Percentiles rank a stretch among this genome's conserved stretches.
Conservation (phyloP, 345 rosid species). For the Melaleuca quinquenervia region DNA sequence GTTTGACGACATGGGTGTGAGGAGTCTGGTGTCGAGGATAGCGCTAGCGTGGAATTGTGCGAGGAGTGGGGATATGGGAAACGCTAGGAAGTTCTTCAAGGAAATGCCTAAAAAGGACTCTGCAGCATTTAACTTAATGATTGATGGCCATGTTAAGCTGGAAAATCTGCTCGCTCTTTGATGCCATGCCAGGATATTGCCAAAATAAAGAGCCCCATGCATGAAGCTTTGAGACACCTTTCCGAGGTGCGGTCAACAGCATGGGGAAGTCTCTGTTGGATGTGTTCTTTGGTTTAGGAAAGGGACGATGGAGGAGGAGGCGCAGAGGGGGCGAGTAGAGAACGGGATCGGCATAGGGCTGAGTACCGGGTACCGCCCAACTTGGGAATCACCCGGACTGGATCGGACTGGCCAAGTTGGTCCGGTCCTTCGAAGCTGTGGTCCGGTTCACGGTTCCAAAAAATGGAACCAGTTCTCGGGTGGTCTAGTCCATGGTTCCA, state of each 20-base stretch:
- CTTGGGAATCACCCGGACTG: no score
- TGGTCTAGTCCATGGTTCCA: no score
- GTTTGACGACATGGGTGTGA: conserved; percentile 57
- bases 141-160: conserved; percentile 55
- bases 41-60: conserved; percentile 50
- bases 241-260: conserved; percentile 43
- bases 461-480: no score
- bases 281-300: no score
- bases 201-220: conserved; percentile 57
- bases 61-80: conserved; percentile 32
- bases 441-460: no score
- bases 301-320: no score
- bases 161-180: conserved; percentile 53
- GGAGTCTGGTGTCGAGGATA: conserved; percentile 67
- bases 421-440: no score
- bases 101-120: conserved; percentile 47
- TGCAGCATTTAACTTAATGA: conserved; percentile 46
- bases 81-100: conserved; percentile 37
- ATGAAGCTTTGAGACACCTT: conserved; percentile 56
- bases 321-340: no score
- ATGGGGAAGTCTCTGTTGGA: conserved; percentile 36
- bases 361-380: no score
- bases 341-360: no score
- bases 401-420: no score
- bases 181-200: conserved; percentile 58